phyloP scores from a whole-genome alignment of 805 yeast species.

The Clavispora santaluciae region DNA sequence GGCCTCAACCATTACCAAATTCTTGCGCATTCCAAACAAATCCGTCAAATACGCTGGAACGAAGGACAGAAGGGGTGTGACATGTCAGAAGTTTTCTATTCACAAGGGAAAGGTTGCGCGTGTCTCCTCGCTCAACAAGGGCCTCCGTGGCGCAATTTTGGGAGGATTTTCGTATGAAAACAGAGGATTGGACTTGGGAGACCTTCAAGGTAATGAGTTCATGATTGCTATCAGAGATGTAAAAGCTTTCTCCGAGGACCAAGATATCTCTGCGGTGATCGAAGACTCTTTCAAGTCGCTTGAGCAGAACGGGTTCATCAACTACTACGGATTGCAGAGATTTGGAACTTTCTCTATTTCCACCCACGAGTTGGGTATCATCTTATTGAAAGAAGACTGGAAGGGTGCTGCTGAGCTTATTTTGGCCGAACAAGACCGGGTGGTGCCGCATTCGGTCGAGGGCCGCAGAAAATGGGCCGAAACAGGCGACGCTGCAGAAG shows the following conservation, averaged over 20 bases:
- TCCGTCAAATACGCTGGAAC: conserved; percentile 86
- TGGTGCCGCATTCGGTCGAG: conserved; percentile 75
- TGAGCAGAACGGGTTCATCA: conserved; percentile 71
- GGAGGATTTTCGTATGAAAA: conserved; percentile 75
- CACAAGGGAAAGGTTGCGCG: conserved; percentile 69
- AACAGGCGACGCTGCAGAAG: conserved; percentile 58
- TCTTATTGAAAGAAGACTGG: conserved; percentile 70
- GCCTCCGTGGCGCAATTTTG: conserved; percentile 68
- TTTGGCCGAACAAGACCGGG: conserved; percentile 80
- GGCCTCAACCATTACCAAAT: conserved; percentile 65
- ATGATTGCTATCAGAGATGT: conserved; percentile 79
- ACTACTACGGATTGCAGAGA: conserved; percentile 97
- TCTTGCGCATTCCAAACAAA: conserved; percentile 70
- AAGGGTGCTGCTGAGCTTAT: conserved; percentile 72
- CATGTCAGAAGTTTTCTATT: conserved; percentile 77
- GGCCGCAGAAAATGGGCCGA: conserved; percentile 81
- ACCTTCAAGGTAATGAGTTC: conserved; percentile 84
- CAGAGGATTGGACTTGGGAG: conserved; percentile 67
- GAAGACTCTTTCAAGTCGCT: conserved; percentile 53
- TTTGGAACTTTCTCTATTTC: conserved; percentile 95
- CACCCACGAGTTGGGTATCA: conserved; percentile 80
- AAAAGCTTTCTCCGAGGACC: conserved; percentile 27
- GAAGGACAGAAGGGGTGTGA: conserved; percentile 92
- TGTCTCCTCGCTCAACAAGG: conserved; percentile 68
- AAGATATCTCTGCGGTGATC: conserved; percentile 43